Evolutionary conservation across 495 filamentous ascomycete species (phyloP), one percentile per base, ranked within the genome.

Genomic region (Talaromyces nanjingensis): DNA sequence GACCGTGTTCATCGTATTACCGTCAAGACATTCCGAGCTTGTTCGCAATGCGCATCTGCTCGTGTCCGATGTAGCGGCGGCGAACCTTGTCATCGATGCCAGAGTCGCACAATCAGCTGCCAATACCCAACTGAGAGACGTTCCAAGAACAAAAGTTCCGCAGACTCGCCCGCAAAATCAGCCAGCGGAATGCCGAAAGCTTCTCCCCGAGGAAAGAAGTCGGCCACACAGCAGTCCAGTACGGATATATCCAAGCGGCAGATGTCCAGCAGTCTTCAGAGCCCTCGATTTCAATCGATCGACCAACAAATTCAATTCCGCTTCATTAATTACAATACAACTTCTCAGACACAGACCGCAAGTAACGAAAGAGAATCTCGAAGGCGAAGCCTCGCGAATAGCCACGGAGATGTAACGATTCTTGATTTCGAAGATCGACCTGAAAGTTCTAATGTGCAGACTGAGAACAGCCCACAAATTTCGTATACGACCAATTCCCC

Each of bases 61-160:
- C 72, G 84, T 69, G 80, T 82, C 25, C 79, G 83, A 70, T 86
- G 85, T 67, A 84, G 80, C 42, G 82, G 81, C 18, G 82, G 76
- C 6, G 71, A 71, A 25, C 78, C 81, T 47, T 87, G 85, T 66
- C 66, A 72, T 52, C 77, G 83, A 39, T 87, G 85, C 65, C 72
- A 76, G n/a, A 71, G 72, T 27, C 79, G 83, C 24, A 74, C 76
- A 14, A 74, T 85, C 20, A 73, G 76, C 25, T 87, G 85, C 62
- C 67, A 78, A 47, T 85, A 85, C 67, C 78, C 80, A 16, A 79
- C 77, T 1, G 71, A 78, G 52, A 63, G 77, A 68, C 74, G 77
- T 16, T 78, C 76, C 0, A 79, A 78, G 67, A 67, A 70, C 3
- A 78, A 72, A 60, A 53, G 55, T 34, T 66, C 68, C 42, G 68